Evolutionary conservation across 208 protist genomes (phyloP).

Genomic region (Trichomonas vaginalis): DNA sequence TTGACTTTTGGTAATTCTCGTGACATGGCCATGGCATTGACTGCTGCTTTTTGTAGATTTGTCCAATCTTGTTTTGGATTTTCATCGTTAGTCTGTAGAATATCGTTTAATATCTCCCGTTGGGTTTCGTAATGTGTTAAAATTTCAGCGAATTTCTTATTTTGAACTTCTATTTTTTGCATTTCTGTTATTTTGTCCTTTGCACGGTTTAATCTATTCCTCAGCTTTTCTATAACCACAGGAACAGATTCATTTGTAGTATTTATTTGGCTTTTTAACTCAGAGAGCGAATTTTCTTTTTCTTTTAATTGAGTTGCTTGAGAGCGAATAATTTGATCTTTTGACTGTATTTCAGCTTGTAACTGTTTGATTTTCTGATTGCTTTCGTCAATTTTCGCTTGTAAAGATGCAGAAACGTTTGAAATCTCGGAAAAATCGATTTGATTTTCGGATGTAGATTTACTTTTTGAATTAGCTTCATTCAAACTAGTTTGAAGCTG

Average conservation of each 20-base stretch:
- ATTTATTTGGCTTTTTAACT: neutral
- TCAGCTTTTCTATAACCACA: neutral
- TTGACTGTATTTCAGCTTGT: neutral
- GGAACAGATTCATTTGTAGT: neutral
- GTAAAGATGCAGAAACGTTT: neutral
- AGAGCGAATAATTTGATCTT: neutral
- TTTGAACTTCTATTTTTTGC: neutral
- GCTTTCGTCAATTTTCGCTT: neutral
- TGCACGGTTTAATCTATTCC: neutral
- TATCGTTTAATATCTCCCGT: neutral
- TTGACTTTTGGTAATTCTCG: neutral
- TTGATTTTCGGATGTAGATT: neutral
- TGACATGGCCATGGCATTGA: neutral
- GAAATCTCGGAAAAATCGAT: neutral
- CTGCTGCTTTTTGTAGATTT: neutral
- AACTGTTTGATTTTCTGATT: neutral
- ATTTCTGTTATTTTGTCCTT: neutral
- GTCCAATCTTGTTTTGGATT: neutral
- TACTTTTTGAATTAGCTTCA: neutral
- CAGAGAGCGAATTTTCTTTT: neutral
- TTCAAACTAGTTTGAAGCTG: neutral
- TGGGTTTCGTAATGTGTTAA: neutral
- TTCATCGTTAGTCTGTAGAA: neutral
- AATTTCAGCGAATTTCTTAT: neutral
- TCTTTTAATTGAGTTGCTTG: neutral